phyloP scores from a whole-genome alignment of 106 monocot species.

The Phalaenopsis equestris region DNA sequence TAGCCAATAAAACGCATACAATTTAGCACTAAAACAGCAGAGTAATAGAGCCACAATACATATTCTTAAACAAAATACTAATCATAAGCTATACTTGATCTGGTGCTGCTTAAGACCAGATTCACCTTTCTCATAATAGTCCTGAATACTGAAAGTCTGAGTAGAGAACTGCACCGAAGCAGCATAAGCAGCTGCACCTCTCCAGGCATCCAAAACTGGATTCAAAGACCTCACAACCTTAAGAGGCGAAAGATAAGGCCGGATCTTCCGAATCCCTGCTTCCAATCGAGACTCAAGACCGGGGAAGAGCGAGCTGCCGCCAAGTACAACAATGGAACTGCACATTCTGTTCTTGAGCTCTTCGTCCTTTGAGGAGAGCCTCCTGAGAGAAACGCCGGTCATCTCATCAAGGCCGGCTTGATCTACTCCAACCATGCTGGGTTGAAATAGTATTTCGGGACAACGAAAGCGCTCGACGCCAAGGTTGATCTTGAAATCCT shows the following conservation, averaged over 20 bases:
- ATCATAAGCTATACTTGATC: conserved; percentile 56
- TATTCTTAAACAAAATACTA: not conserved
- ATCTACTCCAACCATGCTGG: conserved; percentile 72
- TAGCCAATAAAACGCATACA: no score
- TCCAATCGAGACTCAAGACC: conserved; percentile 64
- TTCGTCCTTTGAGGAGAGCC: conserved; percentile 31
- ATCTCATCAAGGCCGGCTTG: conserved; percentile 91
- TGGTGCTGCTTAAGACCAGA: conserved; percentile 37
- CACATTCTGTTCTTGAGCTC: conserved; percentile 39
- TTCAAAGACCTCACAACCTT: conserved; percentile 51
- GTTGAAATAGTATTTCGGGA: conserved; percentile 86
- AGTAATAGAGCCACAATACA: no score
- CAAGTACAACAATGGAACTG: conserved; percentile 66
- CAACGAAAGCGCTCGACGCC: conserved; percentile 82
- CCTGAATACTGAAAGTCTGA: conserved; percentile 68
- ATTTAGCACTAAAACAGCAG: no score
- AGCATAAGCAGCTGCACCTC: conserved; percentile 75
- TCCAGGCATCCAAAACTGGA: conserved; percentile 83
- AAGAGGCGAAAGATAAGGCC: conserved; percentile 69
- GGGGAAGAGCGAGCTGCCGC: conserved; percentile 69
- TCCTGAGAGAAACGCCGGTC: conserved; percentile 48
- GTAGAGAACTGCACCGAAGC: conserved; percentile 28
- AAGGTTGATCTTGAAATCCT: conserved; percentile 65
- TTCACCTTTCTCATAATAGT: conserved; percentile 91
- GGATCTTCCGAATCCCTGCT: conserved; percentile 50